A percentile compares a stretch with the other conserved stretches of the same genome.
phyloP scores from a whole-genome alignment of 345 rosid species.

The Chamaenerion angustifolium region DNA sequence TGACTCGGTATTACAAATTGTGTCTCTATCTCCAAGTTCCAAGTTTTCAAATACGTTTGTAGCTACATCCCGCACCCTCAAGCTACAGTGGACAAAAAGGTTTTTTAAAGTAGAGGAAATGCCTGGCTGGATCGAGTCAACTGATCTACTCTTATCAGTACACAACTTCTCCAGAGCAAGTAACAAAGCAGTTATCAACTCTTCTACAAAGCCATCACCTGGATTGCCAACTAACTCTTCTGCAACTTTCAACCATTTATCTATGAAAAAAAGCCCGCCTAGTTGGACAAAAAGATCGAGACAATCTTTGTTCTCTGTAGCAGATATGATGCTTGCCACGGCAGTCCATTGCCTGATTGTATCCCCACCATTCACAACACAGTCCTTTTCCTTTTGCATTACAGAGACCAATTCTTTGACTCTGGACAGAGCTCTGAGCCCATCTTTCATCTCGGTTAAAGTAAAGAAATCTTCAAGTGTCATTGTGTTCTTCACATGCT shows the following conservation, averaged over 20 bases:
- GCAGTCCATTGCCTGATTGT: slow-evolving; percentile 85
- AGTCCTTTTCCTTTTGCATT: slow-evolving; percentile 62
- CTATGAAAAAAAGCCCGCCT: slow-evolving; percentile 65
- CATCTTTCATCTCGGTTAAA: slow-evolving; percentile 81
- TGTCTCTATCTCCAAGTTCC: slow-evolving; percentile 29
- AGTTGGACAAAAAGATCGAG: slow-evolving; percentile 73
- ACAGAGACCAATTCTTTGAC: slow-evolving; percentile 62
- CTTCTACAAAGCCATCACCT: slow-evolving; percentile 47
- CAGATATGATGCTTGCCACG: slow-evolving; percentile 68
- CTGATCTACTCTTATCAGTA: slow-evolving; percentile 41
- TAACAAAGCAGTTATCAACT: slow-evolving; percentile 53
- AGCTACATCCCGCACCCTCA: slow-evolving; percentile 57
- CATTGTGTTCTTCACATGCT: slow-evolving; percentile 45
- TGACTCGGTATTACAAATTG: slow-evolving; percentile 15
- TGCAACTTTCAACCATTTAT: slow-evolving; percentile 69
- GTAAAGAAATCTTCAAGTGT: slow-evolving; percentile 90
- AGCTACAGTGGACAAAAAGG: slow-evolving; percentile 54
- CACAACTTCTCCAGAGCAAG: slow-evolving; percentile 62
- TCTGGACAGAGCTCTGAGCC: slow-evolving; percentile 57
- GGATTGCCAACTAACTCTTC: slow-evolving; percentile 27
- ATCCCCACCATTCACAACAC: slow-evolving; percentile 43
- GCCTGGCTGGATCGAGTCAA: slow-evolving; percentile 74
- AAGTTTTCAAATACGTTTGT: slow-evolving; percentile 45
- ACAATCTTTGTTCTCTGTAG: slow-evolving; percentile 76
- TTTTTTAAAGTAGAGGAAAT: slow-evolving; percentile 48